These are phyloP conservation scores for Chalciporus sphaerocephalus DNA, from an alignment of 768 basidiomycete species.

Conservation along the genomic window DNA sequence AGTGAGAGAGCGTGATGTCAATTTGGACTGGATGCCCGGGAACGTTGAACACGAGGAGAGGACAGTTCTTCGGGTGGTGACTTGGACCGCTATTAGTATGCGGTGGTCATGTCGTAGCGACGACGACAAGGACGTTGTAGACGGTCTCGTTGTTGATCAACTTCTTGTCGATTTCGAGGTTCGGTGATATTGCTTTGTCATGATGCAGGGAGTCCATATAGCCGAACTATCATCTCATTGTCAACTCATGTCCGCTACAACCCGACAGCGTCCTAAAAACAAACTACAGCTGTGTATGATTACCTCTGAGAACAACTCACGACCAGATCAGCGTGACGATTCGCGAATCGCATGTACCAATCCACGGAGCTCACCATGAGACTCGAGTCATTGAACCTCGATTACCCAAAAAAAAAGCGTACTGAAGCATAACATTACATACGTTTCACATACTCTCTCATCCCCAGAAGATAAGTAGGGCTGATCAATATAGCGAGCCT, in stretches of 20 bases:
- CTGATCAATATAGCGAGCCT: background rate
- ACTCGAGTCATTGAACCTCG: too few species aligned
- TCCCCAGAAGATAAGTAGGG: background rate
- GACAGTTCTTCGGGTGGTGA: background rate
- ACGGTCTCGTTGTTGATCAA: too few species aligned
- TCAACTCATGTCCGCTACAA: too few species aligned
- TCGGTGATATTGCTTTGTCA: too few species aligned
- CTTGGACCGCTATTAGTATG: background rate
- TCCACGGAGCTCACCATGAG: too few species aligned
- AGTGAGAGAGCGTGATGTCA: slow-evolving; percentile 2
- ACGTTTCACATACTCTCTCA: background rate
- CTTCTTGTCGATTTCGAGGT: too few species aligned
- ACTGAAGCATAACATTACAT: background rate
- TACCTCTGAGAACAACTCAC: background rate
- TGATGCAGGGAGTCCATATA: too few species aligned
- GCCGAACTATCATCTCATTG: too few species aligned
- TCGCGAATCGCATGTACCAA: background rate
- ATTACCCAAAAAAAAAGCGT: background rate
- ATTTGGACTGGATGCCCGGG: slow-evolving; percentile 5
- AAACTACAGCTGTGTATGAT: too few species aligned
- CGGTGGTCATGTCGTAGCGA: background rate
- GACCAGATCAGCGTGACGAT: background rate
- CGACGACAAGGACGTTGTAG: background rate
- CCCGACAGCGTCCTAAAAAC: too few species aligned
- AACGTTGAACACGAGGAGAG: background rate